Evolutionary conservation across 1,284 basidiomycete genomes (phyloP), one percentile per base, ranked within the genome.

Genomic region (Tetrapyrgos nigripes): DNA sequence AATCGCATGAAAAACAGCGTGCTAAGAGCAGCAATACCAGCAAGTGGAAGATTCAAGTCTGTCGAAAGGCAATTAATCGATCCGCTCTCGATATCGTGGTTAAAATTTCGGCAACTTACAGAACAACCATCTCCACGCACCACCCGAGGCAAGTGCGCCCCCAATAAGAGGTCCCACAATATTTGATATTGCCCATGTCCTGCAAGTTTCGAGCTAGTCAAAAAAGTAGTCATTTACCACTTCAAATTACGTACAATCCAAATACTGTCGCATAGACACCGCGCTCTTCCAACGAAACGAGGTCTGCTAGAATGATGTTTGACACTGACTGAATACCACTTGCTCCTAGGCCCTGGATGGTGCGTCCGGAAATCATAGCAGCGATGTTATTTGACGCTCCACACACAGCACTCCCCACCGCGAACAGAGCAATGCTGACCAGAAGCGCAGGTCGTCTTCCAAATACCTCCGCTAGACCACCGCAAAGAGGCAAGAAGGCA

Each of bases 331-430:
- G 62, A 54, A 84, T 80, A 4, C 77, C 78, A 9, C 83, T 83
- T 6, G 78, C 79, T 8, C 83, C 83, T 46, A 83, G 65, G 14
- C 83, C 82, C 59, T 83, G 82, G 4, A 84, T 64, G 4, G 75
- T 79, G 8, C 31, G 31, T 33, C 31, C 31, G 31, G 70, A 73
- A 58, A 81, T 79, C 21, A 83, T 64, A 67, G 75, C 73, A 10
- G 69, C 69, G 74, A 81, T 79, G 52, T 61, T 70, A 26, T 71
- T 67, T 0, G 82, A 76, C 4, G 76, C 70, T 3, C 77, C 82
- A 58, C 76, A 80, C 8, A 83, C 55, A 11, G 77, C 73, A 50
- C 77, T 73, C n/a, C 80, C 82, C 8, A 82, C 44, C 2, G 77
- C 72, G 56, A 84, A 78, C 3, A 80, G 50, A 13, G 70, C 29